Conservation (phyloP, 2,329 filamentous ascomycete genomes). For the Alternaria ethzedia region DNA sequence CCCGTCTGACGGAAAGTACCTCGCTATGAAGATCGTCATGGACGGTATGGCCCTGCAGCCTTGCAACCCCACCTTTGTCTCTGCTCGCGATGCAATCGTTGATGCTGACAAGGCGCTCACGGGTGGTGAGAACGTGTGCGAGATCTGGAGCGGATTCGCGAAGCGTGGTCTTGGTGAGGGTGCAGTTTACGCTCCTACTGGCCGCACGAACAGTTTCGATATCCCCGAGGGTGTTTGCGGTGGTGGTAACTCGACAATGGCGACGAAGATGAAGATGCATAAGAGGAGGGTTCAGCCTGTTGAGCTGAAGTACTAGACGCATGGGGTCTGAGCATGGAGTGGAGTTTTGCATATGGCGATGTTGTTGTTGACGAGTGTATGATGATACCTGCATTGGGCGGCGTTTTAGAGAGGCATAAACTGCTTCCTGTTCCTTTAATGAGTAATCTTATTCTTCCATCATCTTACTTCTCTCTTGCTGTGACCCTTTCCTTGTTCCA, state of each 20-base stretch:
- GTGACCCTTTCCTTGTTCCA: no score
- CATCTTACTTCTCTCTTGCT: no score
- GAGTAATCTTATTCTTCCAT: not conserved
- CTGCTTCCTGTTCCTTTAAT: not conserved
- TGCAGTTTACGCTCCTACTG: conserved; percentile 28
- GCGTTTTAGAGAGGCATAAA: not conserved
- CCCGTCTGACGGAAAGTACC: conserved; percentile 60
- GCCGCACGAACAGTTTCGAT: conserved; percentile 30
- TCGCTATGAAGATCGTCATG: conserved; percentile 61
- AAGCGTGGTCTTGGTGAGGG: conserved; percentile 61
- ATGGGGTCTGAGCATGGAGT: not conserved
- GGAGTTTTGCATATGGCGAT: not conserved
- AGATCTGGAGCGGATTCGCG: conserved; percentile 63
- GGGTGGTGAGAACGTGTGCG: conserved; percentile 58
- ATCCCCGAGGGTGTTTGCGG: conserved; percentile 28
- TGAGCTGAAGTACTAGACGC: not conserved
- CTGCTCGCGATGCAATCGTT: conserved; percentile 62
- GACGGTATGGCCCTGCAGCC: conserved; percentile 63
- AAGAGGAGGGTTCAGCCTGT: not conserved
- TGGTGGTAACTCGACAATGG: not conserved
- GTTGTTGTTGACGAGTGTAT: not conserved
- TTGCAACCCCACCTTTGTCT: conserved; percentile 62
- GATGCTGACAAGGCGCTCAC: conserved; percentile 63
- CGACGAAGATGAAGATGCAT: not conserved
- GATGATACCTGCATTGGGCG: conserved; percentile 1